Percentiles rank a stretch among this genome's conserved stretches.
phyloP scores from a whole-genome alignment of 202 grass and related monocot species.

The Brachypodium distachyon region DNA sequence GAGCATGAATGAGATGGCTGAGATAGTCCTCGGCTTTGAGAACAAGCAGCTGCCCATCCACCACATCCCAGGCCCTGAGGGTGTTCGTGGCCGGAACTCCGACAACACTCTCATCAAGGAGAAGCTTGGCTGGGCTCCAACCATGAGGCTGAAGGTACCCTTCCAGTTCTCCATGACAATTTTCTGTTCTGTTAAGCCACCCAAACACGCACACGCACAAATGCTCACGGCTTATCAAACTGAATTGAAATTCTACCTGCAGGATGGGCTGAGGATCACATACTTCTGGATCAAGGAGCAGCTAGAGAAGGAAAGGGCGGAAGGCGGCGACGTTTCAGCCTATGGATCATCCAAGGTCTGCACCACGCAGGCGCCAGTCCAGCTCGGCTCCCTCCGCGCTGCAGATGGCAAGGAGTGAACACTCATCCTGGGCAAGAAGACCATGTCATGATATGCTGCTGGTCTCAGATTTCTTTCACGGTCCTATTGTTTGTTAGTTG shows the following conservation, averaged over 20 bases:
- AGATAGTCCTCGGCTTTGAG: slow-evolving; percentile 76
- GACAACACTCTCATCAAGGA: slow-evolving; percentile 91
- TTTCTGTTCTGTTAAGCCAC: background rate
- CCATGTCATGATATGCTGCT: background rate
- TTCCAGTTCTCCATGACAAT: background rate
- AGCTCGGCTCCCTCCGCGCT: slow-evolving; percentile 85
- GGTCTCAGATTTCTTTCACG: slow-evolving; percentile 1
- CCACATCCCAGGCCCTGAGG: slow-evolving; percentile 78
- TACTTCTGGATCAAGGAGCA: slow-evolving; percentile 98
- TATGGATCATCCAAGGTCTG: slow-evolving; percentile 80
- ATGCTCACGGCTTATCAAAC: background rate
- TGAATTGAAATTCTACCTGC: background rate
- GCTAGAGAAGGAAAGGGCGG: slow-evolving; percentile 62
- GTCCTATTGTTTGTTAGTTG: background rate
- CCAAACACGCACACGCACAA: background rate
- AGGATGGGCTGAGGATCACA: slow-evolving; percentile 85
- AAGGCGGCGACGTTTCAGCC: slow-evolving; percentile 41
- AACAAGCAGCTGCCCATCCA: slow-evolving; percentile 71
- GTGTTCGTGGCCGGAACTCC: slow-evolving; percentile 79
- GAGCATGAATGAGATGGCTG: slow-evolving; percentile 97
- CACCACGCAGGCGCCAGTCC: slow-evolving; percentile 69
- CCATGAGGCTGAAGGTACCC: slow-evolving; percentile 80
- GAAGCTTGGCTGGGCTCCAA: slow-evolving; percentile 94
- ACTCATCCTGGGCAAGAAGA: background rate
- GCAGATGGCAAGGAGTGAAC: slow-evolving; percentile 85